These are phyloP conservation scores for Populus simonii DNA, from an alignment of 345 rosid species.

Conservation along the genomic window DNA sequence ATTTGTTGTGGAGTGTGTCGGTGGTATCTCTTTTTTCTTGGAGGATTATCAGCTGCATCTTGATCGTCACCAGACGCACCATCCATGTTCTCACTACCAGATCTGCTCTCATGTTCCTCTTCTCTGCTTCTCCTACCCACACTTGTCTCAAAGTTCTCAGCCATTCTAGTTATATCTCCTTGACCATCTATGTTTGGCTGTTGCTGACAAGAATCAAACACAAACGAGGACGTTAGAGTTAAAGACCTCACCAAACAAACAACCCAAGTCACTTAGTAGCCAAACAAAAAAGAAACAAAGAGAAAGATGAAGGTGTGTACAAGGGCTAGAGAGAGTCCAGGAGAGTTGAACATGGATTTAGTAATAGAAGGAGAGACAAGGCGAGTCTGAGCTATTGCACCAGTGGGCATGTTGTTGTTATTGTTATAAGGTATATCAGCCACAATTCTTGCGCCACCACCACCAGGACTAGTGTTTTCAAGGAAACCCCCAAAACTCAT, in stretches of 20 bases:
- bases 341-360: conserved; percentile 66
- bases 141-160: conserved; percentile 13
- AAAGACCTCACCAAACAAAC: background rate
- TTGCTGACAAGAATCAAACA: conserved; percentile 27
- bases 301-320: conserved; percentile 21
- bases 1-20: conserved; percentile 99
- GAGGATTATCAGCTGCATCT: conserved; percentile 84
- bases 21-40: conserved; percentile 90
- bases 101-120: conserved; percentile 62
- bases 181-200: conserved; percentile 50
- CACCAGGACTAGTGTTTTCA: conserved; percentile 42
- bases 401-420: conserved; percentile 45
- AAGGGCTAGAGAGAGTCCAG: conserved; percentile 79
- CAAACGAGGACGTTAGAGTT: background rate
- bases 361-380: conserved; percentile 46
- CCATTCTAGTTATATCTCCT: conserved; percentile 29
- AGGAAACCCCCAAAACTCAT: conserved; percentile 84
- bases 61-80: conserved; percentile 94
- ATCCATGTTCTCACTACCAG: conserved; percentile 94
- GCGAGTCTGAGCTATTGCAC: conserved; percentile 54
- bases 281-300: no score
- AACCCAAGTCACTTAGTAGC: background rate
- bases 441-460: conserved; percentile 44
- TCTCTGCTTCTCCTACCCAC: conserved; percentile 26
- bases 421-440: conserved; percentile 39